phyloP scores from a whole-genome alignment of 169 alveolate species.

The Plasmodium billcollinsi region DNA sequence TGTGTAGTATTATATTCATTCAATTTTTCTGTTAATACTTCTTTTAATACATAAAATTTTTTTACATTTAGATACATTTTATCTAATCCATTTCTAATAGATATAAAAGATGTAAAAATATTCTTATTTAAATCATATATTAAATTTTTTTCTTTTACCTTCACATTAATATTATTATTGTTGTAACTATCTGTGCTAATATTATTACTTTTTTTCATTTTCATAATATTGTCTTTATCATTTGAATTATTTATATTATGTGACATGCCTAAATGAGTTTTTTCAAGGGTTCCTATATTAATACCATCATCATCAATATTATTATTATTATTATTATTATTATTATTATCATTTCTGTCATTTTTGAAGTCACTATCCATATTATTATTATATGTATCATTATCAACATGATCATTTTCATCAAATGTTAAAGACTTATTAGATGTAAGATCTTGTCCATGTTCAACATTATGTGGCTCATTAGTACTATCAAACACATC shows the following conservation, averaged over 20 bases:
- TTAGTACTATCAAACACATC: conserved; percentile 86
- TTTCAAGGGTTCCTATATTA: not conserved
- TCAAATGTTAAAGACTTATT: no score
- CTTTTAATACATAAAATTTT: conserved; percentile 89
- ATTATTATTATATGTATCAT: not conserved
- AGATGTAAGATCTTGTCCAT: not conserved
- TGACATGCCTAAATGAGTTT: no score
- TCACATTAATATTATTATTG: not conserved
- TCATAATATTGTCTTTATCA: not conserved
- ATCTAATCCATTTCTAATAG: conserved; percentile 93
- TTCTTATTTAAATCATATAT: conserved; percentile 86
- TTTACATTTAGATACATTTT: conserved; percentile 88
- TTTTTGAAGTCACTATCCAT: not conserved
- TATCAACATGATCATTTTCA: no score
- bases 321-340: not conserved
- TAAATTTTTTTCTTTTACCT: conserved; percentile 79
- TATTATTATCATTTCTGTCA: not conserved
- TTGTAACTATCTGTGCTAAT: not conserved
- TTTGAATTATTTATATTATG: not conserved
- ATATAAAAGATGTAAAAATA: conserved; percentile 91
- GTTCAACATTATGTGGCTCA: conserved; percentile 78
- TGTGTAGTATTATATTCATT: conserved; percentile 92
- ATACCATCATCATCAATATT: not conserved
- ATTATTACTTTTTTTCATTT: not conserved
- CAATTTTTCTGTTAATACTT: conserved; percentile 91